phyloP scores from a whole-genome alignment of 2,329 filamentous ascomycete genomes.

The Colletotrichum spaethianum region DNA sequence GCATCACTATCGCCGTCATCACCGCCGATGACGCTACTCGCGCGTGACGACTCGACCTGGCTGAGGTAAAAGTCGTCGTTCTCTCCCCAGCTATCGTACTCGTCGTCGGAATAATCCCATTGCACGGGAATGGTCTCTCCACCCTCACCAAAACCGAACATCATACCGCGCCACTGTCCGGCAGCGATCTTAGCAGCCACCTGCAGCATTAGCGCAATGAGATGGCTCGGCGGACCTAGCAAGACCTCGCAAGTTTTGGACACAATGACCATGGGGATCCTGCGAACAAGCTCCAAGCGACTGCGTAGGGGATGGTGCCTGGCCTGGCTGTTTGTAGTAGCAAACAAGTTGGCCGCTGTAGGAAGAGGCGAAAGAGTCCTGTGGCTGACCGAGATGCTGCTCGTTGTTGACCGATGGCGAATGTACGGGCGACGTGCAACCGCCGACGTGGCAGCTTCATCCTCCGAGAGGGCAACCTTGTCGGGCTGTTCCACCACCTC shows the following conservation, averaged over 20 bases:
- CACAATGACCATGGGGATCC: slow-evolving; percentile 76
- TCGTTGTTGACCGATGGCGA: slow-evolving; percentile 69
- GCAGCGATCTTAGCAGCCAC: slow-evolving; percentile 83
- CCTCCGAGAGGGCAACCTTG: slow-evolving; percentile 26
- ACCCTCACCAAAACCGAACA: slow-evolving; percentile 67
- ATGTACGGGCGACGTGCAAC: slow-evolving; percentile 56
- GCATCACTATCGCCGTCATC: slow-evolving; percentile 39
- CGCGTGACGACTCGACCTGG: slow-evolving; percentile 52
- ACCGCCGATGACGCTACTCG: slow-evolving; percentile 26
- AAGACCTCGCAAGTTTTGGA: slow-evolving; percentile 84
- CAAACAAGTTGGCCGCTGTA: slow-evolving; percentile 76
- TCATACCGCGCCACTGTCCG: slow-evolving; percentile 73
- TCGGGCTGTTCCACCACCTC: slow-evolving; percentile 31
- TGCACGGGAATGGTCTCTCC: slow-evolving; percentile 70
- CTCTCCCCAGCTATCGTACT: slow-evolving; percentile 68
- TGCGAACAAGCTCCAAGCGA: slow-evolving; percentile 61
- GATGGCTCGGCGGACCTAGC: slow-evolving; percentile 83
- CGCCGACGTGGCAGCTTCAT: slow-evolving; percentile 43
- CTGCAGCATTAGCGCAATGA: slow-evolving; percentile 84
- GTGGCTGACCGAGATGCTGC: slow-evolving; percentile 64
- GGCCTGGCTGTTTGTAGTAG: slow-evolving; percentile 56
- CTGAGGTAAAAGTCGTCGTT: slow-evolving; percentile 64
- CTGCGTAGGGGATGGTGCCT: slow-evolving; percentile 50
- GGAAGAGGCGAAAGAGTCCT: slow-evolving; percentile 78
- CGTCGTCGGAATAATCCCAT: slow-evolving; percentile 74